Conservation (phyloP, 768 basidiomycete genomes). For the Pleurotus citrinopileatus region DNA sequence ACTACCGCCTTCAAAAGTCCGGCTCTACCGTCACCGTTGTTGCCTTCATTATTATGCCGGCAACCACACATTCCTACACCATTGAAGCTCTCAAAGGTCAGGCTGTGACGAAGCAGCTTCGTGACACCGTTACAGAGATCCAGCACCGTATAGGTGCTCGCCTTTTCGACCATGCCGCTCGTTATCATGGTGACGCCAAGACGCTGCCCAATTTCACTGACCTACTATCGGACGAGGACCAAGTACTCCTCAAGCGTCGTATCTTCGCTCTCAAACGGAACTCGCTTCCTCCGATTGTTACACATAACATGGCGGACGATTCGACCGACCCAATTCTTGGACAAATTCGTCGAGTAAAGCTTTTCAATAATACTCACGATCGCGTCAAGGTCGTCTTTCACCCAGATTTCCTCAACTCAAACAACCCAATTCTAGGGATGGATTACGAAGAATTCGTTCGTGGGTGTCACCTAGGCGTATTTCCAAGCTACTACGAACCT, state of each 20-base stretch:
- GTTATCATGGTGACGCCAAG: conserved; percentile 75
- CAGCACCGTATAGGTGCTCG: conserved; percentile 90
- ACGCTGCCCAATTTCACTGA: conserved; percentile 70
- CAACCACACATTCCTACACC: conserved; percentile 93
- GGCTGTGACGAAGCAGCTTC: conserved; percentile 94
- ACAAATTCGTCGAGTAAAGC: conserved; percentile 89
- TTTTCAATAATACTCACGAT: conserved; percentile 87
- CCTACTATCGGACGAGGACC: conserved; percentile 88
- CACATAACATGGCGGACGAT: conserved; percentile 99
- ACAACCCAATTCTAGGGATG: conserved; percentile 94
- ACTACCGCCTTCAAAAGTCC: conserved; percentile 49
- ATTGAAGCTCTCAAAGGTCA: conserved; percentile 95
- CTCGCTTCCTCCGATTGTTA: conserved; percentile 93
- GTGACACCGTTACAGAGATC: conserved; percentile 94
- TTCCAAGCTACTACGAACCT: conserved; percentile 96
- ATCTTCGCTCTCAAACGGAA: conserved; percentile 96
- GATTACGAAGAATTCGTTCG: conserved; percentile 99
- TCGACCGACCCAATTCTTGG: conserved; percentile 88
- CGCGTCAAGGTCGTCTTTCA: conserved; percentile 98
- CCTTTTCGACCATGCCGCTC: conserved; percentile 91
- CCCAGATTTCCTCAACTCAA: conserved; percentile 96
- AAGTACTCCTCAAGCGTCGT: conserved; percentile 90
- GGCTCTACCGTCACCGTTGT: conserved; percentile 84
- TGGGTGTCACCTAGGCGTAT: conserved; percentile 97
- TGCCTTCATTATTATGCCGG: conserved; percentile 99